phyloP scores from a whole-genome alignment of 441 rosid genomes.

The Populus tomentosa region DNA sequence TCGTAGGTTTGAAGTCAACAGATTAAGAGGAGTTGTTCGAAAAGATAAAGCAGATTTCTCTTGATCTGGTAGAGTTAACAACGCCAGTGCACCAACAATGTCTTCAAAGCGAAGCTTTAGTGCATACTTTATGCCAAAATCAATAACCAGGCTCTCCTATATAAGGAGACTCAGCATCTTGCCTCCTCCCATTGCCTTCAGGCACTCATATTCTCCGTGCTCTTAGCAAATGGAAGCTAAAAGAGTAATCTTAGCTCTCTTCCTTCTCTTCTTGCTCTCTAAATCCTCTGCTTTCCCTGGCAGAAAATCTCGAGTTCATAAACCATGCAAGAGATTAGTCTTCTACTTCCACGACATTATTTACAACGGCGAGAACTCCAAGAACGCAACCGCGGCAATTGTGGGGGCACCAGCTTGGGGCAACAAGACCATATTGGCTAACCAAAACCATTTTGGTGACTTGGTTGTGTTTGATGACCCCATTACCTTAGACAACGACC shows the following conservation, averaged over 20 bases:
- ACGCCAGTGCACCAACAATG: constrained; percentile 2
- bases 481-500: constrained; percentile 62
- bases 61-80: background rate
- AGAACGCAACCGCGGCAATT: constrained; percentile 69
- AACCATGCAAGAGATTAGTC: constrained; percentile 53
- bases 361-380: constrained; percentile 65
- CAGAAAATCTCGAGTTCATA: constrained; percentile 12
- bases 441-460: constrained; percentile 56
- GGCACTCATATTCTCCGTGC: background rate
- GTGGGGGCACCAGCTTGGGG: constrained; percentile 64
- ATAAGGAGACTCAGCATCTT: background rate
- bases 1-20: constrained; percentile 22
- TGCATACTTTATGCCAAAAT: background rate
- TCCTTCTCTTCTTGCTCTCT: constrained; percentile 26
- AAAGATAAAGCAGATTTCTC: background rate
- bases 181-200: background rate
- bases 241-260: constrained; percentile 14
- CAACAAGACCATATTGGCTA: constrained; percentile 45
- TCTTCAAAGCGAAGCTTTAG: constrained; percentile 22
- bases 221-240: constrained; percentile 24
- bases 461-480: constrained; percentile 78
- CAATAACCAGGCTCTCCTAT: constrained; percentile 2
- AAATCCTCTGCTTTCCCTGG: constrained; percentile 5
- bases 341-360: constrained; percentile 79
- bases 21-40: background rate